A percentile compares a stretch with the other conserved stretches of the same genome.
phyloP scores from a whole-genome alignment of 306 rosid genomes.

The Corylus avellana region DNA sequence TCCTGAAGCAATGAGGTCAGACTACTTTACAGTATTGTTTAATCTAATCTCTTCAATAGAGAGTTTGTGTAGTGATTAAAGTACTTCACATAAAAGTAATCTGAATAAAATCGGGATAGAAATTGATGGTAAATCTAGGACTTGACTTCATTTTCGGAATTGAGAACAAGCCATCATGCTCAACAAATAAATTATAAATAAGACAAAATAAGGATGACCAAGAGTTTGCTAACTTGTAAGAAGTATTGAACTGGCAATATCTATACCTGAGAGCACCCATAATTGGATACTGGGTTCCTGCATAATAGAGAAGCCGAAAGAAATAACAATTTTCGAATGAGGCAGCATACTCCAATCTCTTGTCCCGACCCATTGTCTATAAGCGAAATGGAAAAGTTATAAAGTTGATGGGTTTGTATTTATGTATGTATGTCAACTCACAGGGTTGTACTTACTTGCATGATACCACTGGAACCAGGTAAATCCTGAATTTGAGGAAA shows the following conservation, averaged over 20 bases:
- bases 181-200: not conserved
- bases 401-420: conserved; percentile 21
- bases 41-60: not conserved
- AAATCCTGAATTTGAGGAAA: conserved; percentile 63
- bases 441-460: conserved; percentile 73
- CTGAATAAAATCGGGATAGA: not conserved
- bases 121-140: not conserved
- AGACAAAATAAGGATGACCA: not conserved
- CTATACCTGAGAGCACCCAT: conserved; percentile 91
- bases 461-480: conserved; percentile 92
- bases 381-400: conserved; percentile 28
- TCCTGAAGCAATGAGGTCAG: conserved; percentile 35
- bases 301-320: conserved; percentile 92
- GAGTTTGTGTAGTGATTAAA: not conserved
- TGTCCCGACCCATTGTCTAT: conserved; percentile 92
- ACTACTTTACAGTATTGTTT: not conserved
- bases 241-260: conserved; percentile 10
- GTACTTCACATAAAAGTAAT: not conserved
- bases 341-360: conserved; percentile 86
- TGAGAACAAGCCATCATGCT: not conserved
- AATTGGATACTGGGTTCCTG: conserved; percentile 94
- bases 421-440: conserved; percentile 19
- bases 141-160: not conserved
- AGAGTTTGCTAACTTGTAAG: not conserved
- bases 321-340: conserved; percentile 80